phyloP scores from a whole-genome alignment of 208 protist genomes.

The Naegleria fowleri region DNA sequence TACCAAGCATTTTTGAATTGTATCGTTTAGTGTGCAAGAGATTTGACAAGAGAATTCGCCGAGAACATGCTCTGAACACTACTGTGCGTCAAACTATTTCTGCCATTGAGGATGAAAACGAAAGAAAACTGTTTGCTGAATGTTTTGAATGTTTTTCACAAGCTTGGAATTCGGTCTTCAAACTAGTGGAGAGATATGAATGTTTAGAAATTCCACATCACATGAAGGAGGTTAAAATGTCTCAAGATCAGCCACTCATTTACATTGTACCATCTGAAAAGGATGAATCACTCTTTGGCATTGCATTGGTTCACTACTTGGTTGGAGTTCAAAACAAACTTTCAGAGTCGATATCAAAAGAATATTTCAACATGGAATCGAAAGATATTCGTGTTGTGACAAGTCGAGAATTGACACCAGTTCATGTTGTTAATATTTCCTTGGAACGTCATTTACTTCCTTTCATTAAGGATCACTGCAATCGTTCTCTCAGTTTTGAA shows the following conservation, averaged over 20 bases:
- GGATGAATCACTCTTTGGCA: background rate
- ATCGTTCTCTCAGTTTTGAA: background rate
- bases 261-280: background rate
- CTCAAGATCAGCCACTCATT: background rate
- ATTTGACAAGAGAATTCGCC: background rate
- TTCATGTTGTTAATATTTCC: background rate
- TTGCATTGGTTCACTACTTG: background rate
- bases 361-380: background rate
- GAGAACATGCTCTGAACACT: background rate
- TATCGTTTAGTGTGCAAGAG: background rate
- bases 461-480: constrained; percentile 18
- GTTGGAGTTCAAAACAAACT: constrained; percentile 1
- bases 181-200: background rate
- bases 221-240: background rate
- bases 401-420: background rate
- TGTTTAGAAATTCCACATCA: background rate
- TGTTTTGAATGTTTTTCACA: background rate
- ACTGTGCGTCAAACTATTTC: background rate
- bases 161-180: background rate
- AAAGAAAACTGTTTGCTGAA: background rate
- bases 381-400: too few relatives aligned
- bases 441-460: background rate
- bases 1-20: background rate
- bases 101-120: background rate
- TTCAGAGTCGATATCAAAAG: background rate